Base-by-base conservation (phyloP, 768 basidiomycete genomes). In the Podaxis sp. region DNA sequence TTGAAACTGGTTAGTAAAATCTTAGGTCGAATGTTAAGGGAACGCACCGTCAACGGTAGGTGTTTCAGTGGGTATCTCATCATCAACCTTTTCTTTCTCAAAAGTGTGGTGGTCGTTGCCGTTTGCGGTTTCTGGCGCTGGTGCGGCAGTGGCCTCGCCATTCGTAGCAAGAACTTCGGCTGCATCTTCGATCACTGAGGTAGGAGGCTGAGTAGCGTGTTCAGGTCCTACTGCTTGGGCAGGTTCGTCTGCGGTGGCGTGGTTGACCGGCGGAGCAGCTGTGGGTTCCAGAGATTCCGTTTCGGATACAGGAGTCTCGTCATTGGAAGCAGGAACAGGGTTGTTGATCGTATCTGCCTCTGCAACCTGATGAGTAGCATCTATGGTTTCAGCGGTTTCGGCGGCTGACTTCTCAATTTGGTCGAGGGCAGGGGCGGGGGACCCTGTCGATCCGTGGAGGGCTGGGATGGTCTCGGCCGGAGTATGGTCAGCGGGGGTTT, bases 41-140 rank as follows among this genome's bases (percentile, higher is more conserved):
- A 24, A 24, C 54, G 36, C 26, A 56, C 54, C 33, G 22, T 56
- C 36, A 40, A 11, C 1, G 12, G 36, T 3, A 5, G 48, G 36
- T 52, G n/a, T 26, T 15, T 59, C 49, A 39, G 26, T 36, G n/a
- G 33, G 46, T 48, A 48, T 52, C 46, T 40, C 48, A 22, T 58
- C 63, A 24, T 49, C 62, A 63, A 30, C 28, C 1, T 8, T 22
- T 30, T 15, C 26, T 28, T 51, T 57, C 11, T 61, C 60, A 22
- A 17, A 17, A 30, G 40, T 15, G 26, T 36, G 40, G 30, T 39
- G 36, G 17, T 33, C 61, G n/a, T 51, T 26, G 46, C 54, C 63
- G 13, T 65, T 48, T 24, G 64, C 66, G 19, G 53, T 44, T 40
- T 66, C 57, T 7, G 61, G 61, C 6, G 36, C 64, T n/a, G 61